Evolutionary conservation across 306 rosid species (phyloP).

Genomic region (Lathyrus sativus): DNA sequence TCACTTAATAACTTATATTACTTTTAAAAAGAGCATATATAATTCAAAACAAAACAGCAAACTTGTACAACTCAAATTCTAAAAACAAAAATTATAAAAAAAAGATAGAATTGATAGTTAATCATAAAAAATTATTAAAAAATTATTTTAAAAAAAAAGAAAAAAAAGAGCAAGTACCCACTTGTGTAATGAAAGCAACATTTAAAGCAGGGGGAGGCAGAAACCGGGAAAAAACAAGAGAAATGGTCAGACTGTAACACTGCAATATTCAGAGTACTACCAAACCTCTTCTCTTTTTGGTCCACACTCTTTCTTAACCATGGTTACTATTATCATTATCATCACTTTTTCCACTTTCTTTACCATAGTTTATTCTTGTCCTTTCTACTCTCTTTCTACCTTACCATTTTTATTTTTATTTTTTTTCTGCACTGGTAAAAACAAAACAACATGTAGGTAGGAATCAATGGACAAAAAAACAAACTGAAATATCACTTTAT

Average conservation of each 20-base stretch:
- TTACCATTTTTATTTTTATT: neutral
- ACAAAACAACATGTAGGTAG: neutral
- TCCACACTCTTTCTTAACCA: slow-evolving; percentile 46
- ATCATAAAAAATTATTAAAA: too few relatives aligned
- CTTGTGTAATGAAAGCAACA: slow-evolving; percentile 30
- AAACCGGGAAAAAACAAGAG: slow-evolving; percentile 40
- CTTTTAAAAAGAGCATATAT: too few relatives aligned
- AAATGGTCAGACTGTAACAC: slow-evolving; percentile 59
- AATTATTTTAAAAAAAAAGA: too few relatives aligned
- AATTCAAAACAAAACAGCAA: too few relatives aligned
- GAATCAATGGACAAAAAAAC: slow-evolving; percentile 27
- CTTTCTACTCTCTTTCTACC: slow-evolving; percentile 15
- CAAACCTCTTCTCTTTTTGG: slow-evolving; percentile 36
- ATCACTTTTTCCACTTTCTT: neutral
- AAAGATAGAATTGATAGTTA: too few relatives aligned
- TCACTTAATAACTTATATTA: too few relatives aligned
- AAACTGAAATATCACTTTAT: slow-evolving; percentile 29
- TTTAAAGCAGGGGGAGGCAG: slow-evolving; percentile 42
- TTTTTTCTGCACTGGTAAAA: neutral
- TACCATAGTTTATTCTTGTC: slow-evolving; percentile 24
- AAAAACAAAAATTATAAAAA: too few relatives aligned
- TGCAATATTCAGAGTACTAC: slow-evolving; percentile 33
- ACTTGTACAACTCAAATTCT: too few relatives aligned
- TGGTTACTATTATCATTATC: slow-evolving; percentile 42
- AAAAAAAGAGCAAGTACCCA: neutral